A percentile compares a stretch with the other conserved stretches of the same genome.
Evolutionary conservation across 2,329 filamentous ascomycete genomes (phyloP).

Genomic region (Colletotrichum tabaci): DNA sequence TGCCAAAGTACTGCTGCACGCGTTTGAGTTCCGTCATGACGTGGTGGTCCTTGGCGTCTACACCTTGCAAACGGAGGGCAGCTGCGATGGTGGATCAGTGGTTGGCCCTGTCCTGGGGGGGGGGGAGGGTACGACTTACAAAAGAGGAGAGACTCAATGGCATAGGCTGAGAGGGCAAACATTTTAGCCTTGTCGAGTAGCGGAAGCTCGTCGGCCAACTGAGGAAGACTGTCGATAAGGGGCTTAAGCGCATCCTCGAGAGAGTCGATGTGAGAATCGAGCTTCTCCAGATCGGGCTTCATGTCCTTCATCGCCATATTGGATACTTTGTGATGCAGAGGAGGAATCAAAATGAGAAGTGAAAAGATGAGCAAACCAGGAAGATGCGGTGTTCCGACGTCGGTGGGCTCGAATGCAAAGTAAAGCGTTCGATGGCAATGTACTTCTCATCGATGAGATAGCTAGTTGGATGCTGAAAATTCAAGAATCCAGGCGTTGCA

Average conservation of each 20-base stretch:
- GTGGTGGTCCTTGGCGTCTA: constrained; percentile 86
- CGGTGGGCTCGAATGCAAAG: constrained; percentile 9
- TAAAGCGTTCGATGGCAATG: neutral
- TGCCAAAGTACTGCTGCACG: constrained; percentile 92
- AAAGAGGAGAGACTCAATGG: constrained; percentile 92
- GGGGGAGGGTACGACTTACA: constrained; percentile 65
- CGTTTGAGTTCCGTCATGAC: constrained; percentile 89
- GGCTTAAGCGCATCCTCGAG: constrained; percentile 82
- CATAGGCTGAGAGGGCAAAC: constrained; percentile 88
- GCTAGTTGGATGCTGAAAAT: constrained; percentile 31
- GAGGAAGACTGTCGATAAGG: constrained; percentile 77
- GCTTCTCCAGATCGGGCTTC: constrained; percentile 77
- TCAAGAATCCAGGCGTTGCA: constrained; percentile 31
- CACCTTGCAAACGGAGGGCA: constrained; percentile 83
- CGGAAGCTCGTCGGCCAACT: constrained; percentile 83
- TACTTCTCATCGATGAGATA: constrained; percentile 17
- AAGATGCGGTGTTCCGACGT: neutral
- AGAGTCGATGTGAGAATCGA: constrained; percentile 84
- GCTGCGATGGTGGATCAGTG: constrained; percentile 60
- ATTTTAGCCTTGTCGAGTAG: constrained; percentile 97
- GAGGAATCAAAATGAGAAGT: too few species aligned
- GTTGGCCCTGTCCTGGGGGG: neutral
- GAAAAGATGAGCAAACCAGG: too few species aligned
- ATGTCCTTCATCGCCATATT: constrained; percentile 69
- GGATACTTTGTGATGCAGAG: neutral